Base-by-base conservation (phyloP, 371 early-diverging fungal species). In the Blakeslea trispora region DNA sequence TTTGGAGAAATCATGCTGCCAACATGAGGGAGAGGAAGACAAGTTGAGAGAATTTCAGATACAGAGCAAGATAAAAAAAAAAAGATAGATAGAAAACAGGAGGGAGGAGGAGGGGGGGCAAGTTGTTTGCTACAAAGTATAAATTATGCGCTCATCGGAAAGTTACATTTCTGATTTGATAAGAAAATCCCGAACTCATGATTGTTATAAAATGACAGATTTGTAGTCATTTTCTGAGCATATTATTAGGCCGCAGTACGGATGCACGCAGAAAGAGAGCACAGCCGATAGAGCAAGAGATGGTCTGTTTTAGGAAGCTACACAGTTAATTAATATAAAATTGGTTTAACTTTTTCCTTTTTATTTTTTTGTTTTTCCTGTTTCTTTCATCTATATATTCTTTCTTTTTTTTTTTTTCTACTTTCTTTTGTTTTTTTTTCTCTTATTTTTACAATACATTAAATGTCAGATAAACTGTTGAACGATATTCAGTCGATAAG, bases 401-500 rank as follows among this genome's bases (percentile, higher is more conserved):
- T 23, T 28, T 46, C 4, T 28, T 24, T n/a, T 39, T 17, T 17
- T 17, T 43, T 19, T 43, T 22, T 19, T 43, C 5, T n/a, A 19
- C 17, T 43, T 43, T 43, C 8, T 19, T 43, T 17, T 22, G 7
- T 18, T 18, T 3, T 17, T 17, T 43, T 43, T 22, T 43, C 17
- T 43, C 43, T 9, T 43, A 5, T 15, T 41, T 17, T 41, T 10
- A 10, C 41, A 6, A 32, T 32, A 32, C 32, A 5, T 10, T 32
- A 5, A 32, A 37, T 39, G 40, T 50, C 37, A 40, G 24, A 41
- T 19, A 42, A 11, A 6, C 11, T 37, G 8, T 51, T 50, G 21
- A 41, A 52, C 19, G 31, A 55, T 43, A 57, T 65, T n/a, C 53
- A 65, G 40, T 50, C 53, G 1, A 44, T 65, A 17, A 56, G 57